Evolutionary conservation across 495 filamentous ascomycete genomes (phyloP).

Genomic region (Talaromyces nanjingensis): DNA sequence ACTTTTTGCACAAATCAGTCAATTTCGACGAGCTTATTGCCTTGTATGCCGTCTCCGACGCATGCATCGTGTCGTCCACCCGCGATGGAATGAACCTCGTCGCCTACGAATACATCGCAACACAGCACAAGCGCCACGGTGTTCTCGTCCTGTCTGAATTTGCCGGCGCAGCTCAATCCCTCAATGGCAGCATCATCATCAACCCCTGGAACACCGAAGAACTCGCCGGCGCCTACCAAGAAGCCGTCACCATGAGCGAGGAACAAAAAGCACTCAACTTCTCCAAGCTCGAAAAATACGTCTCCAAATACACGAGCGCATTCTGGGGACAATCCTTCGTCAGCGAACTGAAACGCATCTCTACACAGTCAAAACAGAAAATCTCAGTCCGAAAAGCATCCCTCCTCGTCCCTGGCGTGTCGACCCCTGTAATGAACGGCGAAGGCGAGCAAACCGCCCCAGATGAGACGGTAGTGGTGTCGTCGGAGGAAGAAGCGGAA

Average conservation of each 20-base stretch:
- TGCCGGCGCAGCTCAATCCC: slow-evolving; percentile 73
- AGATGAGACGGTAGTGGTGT: not conserved
- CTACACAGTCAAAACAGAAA: slow-evolving; percentile 38
- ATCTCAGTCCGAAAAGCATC: slow-evolving; percentile 31
- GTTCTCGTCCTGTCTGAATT: slow-evolving; percentile 86
- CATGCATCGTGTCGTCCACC: slow-evolving; percentile 79
- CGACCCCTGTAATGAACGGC: slow-evolving; percentile 1
- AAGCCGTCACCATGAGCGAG: slow-evolving; percentile 73
- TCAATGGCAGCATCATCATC: slow-evolving; percentile 75
- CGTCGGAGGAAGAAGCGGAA: slow-evolving; percentile 1
- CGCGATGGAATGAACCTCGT: slow-evolving; percentile 90
- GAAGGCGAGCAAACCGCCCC: not conserved
- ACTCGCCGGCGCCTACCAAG: slow-evolving; percentile 72
- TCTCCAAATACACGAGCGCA: slow-evolving; percentile 86
- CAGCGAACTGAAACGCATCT: slow-evolving; percentile 69
- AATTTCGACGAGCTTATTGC: slow-evolving; percentile 77
- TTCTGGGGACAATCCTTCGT: slow-evolving; percentile 99
- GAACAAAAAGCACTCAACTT: slow-evolving; percentile 69
- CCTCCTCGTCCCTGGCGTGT: slow-evolving; percentile 7
- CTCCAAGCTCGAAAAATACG: slow-evolving; percentile 72
- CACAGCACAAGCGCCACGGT: slow-evolving; percentile 70
- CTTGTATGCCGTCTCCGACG: slow-evolving; percentile 76
- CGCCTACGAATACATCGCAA: slow-evolving; percentile 86
- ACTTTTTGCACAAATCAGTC: slow-evolving; percentile 84
- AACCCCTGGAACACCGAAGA: slow-evolving; percentile 91